A percentile compares a stretch with the other conserved stretches of the same genome.
Conservation (phyloP, 2,329 filamentous ascomycete species). For the Sphaerulina musiva region DNA sequence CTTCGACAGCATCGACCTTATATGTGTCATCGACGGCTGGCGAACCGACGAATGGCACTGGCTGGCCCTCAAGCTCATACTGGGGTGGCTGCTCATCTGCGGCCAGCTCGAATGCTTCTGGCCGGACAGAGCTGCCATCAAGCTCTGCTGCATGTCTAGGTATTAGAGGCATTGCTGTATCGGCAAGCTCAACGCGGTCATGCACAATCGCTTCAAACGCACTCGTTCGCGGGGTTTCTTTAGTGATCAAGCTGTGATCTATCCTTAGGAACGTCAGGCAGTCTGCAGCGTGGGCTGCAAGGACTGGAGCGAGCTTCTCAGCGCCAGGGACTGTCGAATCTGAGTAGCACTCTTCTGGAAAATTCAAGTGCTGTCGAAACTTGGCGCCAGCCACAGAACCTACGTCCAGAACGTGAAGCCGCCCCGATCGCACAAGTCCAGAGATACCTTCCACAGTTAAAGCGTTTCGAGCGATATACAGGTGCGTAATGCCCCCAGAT, state of each 20-base stretch:
- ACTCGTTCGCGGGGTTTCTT: conserved; percentile 33
- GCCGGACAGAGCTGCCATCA: conserved; percentile 23
- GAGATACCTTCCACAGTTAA: conserved; percentile 52
- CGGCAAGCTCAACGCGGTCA: conserved; percentile 26
- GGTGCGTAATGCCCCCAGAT: conserved; percentile 52
- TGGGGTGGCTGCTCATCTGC: conserved; percentile 26
- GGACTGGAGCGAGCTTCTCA: conserved; percentile 49
- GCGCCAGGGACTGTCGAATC: conserved; percentile 41
- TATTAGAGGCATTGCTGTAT: conserved; percentile 23
- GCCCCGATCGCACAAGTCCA: conserved; percentile 46
- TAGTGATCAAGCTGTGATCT: conserved; percentile 50
- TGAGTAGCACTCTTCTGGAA: conserved; percentile 13
- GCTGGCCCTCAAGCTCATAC: conserved; percentile 35
- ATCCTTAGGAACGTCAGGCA: conserved; percentile 50
- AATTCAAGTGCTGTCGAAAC: conserved; percentile 24
- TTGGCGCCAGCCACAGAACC: conserved; percentile 39
- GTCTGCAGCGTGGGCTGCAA: conserved; percentile 43
- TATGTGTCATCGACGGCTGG: conserved; percentile 33
- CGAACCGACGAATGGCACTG: conserved; percentile 31
- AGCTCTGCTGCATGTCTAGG: conserved; percentile 27
- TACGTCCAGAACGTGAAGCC: conserved; percentile 51
- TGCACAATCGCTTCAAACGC: conserved; percentile 20
- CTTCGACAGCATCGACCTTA: conserved; percentile 3
- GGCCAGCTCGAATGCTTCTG: conserved; percentile 24
- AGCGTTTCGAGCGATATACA: conserved; percentile 52